Conservation (phyloP, 805 yeast genomes). For the Cyberlindnera xishuangbannaensis region DNA sequence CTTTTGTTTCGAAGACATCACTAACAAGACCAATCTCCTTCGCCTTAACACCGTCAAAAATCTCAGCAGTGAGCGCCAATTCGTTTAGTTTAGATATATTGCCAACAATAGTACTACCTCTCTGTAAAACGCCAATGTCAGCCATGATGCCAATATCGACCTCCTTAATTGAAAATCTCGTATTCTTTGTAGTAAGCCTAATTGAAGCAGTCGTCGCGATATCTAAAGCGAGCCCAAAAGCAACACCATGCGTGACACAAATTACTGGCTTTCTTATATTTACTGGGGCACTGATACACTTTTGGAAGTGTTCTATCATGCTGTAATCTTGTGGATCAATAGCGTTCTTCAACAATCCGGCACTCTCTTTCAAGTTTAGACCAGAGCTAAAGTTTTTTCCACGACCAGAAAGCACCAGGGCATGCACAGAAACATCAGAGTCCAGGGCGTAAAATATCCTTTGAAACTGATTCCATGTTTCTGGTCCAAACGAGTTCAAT, state of each 20-base stretch:
- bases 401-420: slow-evolving; percentile 49
- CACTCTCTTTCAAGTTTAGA: slow-evolving; percentile 41
- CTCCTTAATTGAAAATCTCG: slow-evolving; percentile 57
- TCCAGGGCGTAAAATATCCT: slow-evolving; percentile 38
- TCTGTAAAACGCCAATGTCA: slow-evolving; percentile 72
- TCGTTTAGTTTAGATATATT: slow-evolving; percentile 56
- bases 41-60: slow-evolving; percentile 52
- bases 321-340: slow-evolving; percentile 22
- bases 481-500: slow-evolving; percentile 52
- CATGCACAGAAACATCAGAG: slow-evolving; percentile 38
- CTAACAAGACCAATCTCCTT: slow-evolving; percentile 48
- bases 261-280: slow-evolving; percentile 54
- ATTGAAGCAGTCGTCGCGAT: slow-evolving; percentile 54
- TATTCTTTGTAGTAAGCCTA: slow-evolving; percentile 48
- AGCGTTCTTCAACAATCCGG: slow-evolving; percentile 8
- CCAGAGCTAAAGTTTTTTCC: slow-evolving; percentile 63
- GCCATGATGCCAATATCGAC: slow-evolving; percentile 71
- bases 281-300: slow-evolving; percentile 43
- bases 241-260: slow-evolving; percentile 57
- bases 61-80: slow-evolving; percentile 55
- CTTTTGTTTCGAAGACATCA: slow-evolving; percentile 39
- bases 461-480: slow-evolving; percentile 53
- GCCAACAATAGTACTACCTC: slow-evolving; percentile 48
- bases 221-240: slow-evolving; percentile 65
- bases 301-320: slow-evolving; percentile 53